A percentile compares a stretch with the other conserved stretches of the same genome.
These are phyloP conservation scores for Miamiensis avidus DNA, from an alignment of 169 alveolate species.

Conservation along the genomic window DNA sequence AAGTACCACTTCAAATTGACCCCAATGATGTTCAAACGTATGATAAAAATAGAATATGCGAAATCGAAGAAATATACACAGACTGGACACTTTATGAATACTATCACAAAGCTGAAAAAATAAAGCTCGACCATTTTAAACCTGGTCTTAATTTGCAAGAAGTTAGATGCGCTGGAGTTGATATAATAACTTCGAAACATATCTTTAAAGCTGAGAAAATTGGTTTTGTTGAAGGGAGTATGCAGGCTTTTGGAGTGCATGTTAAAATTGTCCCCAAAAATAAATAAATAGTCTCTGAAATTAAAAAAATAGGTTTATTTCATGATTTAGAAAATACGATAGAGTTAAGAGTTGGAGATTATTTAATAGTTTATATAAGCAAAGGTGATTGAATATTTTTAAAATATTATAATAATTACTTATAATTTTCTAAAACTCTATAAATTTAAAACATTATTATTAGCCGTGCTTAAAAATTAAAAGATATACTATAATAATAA, in stretches of 20 bases:
- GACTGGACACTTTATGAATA: slow-evolving; percentile 24
- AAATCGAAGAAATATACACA: slow-evolving; percentile 16
- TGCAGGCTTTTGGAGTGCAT: slow-evolving; percentile 11
- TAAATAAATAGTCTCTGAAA: slow-evolving; percentile 7
- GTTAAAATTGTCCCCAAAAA: background rate
- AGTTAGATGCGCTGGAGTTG: slow-evolving; percentile 29
- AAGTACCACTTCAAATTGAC: slow-evolving; percentile 13
- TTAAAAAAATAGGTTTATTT: slow-evolving; percentile 21
- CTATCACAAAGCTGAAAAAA: slow-evolving; percentile 10
- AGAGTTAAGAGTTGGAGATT: slow-evolving; percentile 20
- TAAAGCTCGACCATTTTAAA: slow-evolving; percentile 4
- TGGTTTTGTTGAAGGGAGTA: background rate
- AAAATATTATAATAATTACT: no score
- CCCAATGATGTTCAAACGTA: slow-evolving; percentile 13
- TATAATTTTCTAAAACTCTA: no score
- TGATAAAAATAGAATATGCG: slow-evolving; percentile 25
- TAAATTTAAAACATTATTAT: no score
- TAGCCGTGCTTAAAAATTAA: no score
- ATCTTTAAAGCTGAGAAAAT: slow-evolving; percentile 3
- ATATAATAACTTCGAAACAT: slow-evolving; percentile 19
- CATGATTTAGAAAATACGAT: slow-evolving; percentile 11
- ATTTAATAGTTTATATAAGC: slow-evolving; percentile 13
- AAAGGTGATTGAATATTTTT: slow-evolving; percentile 34
- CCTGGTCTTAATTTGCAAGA: slow-evolving; percentile 19
- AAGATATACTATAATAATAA: no score